phyloP scores from a whole-genome alignment of 257 asterid species.

The Voacanga thouarsii region DNA sequence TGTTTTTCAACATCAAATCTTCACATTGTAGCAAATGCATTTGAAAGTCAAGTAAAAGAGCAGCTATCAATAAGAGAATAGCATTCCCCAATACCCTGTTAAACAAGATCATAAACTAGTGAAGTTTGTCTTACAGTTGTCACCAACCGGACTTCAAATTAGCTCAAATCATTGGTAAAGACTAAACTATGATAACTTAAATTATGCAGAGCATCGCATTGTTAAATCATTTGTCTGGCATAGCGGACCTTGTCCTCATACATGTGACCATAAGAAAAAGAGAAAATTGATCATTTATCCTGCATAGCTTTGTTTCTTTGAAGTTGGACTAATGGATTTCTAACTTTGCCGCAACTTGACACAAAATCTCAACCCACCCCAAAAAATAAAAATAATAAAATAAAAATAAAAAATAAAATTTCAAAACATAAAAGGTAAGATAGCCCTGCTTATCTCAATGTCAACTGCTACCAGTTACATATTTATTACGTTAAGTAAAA shows the following conservation, averaged over 20 bases:
- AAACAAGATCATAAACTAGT: neutral
- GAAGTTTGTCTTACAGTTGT: neutral
- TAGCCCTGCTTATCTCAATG: neutral
- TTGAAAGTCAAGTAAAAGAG: neutral
- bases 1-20: neutral
- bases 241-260: neutral
- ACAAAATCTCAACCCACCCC: neutral
- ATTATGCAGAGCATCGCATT: neutral
- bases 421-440: neutral
- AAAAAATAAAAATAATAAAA: too few relatives aligned
- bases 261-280: neutral
- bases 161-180: neutral
- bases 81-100: neutral
- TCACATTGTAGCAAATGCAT: neutral
- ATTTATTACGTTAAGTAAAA: neutral
- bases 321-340: neutral
- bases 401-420: too few relatives aligned
- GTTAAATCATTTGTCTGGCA: neutral
- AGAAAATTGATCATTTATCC: neutral
- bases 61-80: neutral
- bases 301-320: neutral
- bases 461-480: neutral
- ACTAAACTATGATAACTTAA: neutral
- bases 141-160: neutral
- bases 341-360: neutral